These are phyloP conservation scores for Nidularia sp. DNA, from an alignment of 768 basidiomycete species.

Conservation along the genomic window DNA sequence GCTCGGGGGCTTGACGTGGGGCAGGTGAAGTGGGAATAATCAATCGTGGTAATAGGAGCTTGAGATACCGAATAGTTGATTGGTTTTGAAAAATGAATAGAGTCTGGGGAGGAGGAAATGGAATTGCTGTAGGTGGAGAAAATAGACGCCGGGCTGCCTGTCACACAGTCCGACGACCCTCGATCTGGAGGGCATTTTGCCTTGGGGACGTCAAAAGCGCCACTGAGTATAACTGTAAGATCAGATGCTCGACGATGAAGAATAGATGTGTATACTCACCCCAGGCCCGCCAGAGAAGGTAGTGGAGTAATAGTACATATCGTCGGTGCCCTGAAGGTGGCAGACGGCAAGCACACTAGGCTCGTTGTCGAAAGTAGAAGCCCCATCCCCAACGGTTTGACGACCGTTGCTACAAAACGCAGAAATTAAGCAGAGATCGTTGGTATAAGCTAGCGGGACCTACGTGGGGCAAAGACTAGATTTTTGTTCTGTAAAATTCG, in stretches of 20 bases:
- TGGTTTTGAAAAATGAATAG: constrained; percentile 6
- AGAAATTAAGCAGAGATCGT: constrained; percentile 10
- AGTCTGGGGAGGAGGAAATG: constrained; percentile 10
- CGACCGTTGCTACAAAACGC: constrained; percentile 74
- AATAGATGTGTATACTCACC: constrained; percentile 40
- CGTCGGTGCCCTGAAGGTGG: constrained; percentile 74
- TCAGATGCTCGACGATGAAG: not conserved
- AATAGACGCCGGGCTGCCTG: constrained; percentile 79
- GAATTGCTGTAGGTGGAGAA: constrained; percentile 33
- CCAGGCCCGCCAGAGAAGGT: constrained; percentile 92
- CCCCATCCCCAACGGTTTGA: constrained; percentile 98
- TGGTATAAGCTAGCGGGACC: constrained; percentile 17
- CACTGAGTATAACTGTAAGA: constrained; percentile 44
- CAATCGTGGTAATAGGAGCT: constrained; percentile 11
- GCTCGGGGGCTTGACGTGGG: constrained; percentile 31
- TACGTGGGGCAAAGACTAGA: constrained; percentile 97
- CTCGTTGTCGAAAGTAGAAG: constrained; percentile 73
- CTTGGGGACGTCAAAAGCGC: constrained; percentile 92
- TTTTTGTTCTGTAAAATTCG: constrained; percentile 69
- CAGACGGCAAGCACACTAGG: constrained; percentile 83
- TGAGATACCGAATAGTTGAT: constrained; percentile 13
- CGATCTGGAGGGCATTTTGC: constrained; percentile 92
- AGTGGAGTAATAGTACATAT: constrained; percentile 90
- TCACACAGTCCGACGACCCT: constrained; percentile 96
- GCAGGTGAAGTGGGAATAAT: constrained; percentile 13